Conservation (phyloP, 2,329 filamentous ascomycete species). For the Colletotrichum cordylinicola region DNA sequence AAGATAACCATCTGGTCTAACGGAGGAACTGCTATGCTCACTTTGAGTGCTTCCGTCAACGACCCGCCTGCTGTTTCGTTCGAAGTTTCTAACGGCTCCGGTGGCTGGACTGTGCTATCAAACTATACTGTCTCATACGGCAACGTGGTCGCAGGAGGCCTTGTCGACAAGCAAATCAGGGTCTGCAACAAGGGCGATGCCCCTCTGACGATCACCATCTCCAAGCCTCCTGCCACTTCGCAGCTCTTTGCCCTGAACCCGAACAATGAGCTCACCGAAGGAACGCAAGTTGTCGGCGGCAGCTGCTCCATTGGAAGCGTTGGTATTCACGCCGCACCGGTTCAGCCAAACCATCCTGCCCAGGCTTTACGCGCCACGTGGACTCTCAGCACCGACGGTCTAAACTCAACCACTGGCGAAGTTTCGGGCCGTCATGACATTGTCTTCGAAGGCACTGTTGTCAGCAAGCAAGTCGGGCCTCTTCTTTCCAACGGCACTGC, state of each 20-base stretch:
- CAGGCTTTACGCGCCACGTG: constrained; percentile 36
- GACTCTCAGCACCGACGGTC: constrained; percentile 47
- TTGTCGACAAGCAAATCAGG: constrained; percentile 33
- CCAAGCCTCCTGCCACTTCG: constrained; percentile 37
- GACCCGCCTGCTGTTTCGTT: constrained; percentile 38
- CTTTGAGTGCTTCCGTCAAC: constrained; percentile 37
- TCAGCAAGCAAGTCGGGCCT: constrained; percentile 39
- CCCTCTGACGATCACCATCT: constrained; percentile 40
- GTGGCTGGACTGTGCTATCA: constrained; percentile 30
- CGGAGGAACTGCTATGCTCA: constrained; percentile 35
- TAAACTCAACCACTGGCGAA: constrained; percentile 26
- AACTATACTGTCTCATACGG: constrained; percentile 34
- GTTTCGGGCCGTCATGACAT: constrained; percentile 43
- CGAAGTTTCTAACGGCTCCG: constrained; percentile 37
- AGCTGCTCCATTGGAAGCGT: constrained; percentile 35
- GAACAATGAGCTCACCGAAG: constrained; percentile 36
- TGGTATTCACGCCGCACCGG: constrained; percentile 32
- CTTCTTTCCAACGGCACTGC: constrained; percentile 33
- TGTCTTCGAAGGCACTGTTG: constrained; percentile 34
- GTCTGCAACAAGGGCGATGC: constrained; percentile 43
- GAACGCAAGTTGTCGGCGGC: constrained; percentile 34
- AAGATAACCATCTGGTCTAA: constrained; percentile 41
- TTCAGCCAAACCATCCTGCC: constrained; percentile 33
- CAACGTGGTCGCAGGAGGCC: constrained; percentile 33
- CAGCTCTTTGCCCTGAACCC: constrained; percentile 38